Percentiles rank a stretch among this genome's conserved stretches.
Conservation (phyloP, 192 early-diverging fungal genomes). For the Gigaspora rosea region DNA sequence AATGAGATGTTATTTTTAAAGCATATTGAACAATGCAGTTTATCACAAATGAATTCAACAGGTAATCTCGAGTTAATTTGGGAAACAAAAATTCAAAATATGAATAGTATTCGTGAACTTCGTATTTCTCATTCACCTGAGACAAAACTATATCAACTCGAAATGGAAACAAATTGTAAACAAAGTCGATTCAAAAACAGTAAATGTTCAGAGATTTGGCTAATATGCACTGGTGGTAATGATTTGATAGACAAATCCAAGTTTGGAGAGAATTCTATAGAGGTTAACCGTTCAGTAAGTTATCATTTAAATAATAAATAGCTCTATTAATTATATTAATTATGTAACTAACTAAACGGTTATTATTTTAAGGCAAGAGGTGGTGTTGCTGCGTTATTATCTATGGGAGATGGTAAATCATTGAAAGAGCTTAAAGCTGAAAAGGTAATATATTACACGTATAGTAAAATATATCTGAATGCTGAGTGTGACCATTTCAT, state of each 20-base stretch:
- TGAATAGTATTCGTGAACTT: neutral
- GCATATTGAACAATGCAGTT: neutral
- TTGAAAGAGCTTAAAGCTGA: too few species aligned
- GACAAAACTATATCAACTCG: neutral
- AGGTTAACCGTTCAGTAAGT: too few species aligned
- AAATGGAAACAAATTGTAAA: neutral
- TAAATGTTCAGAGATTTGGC: too few species aligned
- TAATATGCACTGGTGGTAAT: too few species aligned
- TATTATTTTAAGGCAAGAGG: conserved; percentile 1
- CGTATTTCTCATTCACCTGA: neutral
- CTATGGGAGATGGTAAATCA: neutral
- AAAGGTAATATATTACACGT: too few species aligned
- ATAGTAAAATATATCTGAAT: too few species aligned
- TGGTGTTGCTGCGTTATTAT: neutral
- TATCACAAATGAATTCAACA: too few species aligned
- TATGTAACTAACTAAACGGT: neutral
- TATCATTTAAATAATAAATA: neutral
- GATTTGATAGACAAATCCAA: too few species aligned
- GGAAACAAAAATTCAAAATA: conserved; percentile 6
- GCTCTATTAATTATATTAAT: neutral
- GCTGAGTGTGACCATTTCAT: neutral
- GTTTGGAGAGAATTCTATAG: too few species aligned
- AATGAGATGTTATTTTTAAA: conserved; percentile 19
- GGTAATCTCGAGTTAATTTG: neutral
- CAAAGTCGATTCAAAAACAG: too few species aligned